Evolutionary conservation across 371 early-diverging fungal genomes (phyloP).

Genomic region (Mortierella sp.): DNA sequence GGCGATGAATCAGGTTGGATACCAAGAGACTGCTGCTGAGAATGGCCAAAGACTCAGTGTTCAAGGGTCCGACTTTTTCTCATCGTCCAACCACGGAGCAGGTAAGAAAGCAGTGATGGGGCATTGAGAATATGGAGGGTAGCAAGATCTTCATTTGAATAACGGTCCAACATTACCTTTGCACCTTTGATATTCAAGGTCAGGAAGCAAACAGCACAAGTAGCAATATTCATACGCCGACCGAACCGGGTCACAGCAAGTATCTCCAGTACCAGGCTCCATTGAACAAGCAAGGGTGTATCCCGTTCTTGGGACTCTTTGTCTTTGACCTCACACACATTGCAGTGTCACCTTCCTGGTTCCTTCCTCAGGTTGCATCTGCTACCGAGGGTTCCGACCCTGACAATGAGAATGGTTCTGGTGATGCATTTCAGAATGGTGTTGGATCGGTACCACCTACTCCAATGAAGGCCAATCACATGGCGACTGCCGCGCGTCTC

Average conservation of each 20-base stretch:
- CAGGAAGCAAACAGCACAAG: background rate
- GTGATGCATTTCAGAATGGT: background rate
- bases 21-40: constrained; percentile 20
- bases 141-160: too few relatives aligned
- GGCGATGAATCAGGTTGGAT: constrained; percentile 63
- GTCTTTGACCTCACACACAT: constrained; percentile 53
- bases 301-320: constrained; percentile 51
- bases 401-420: background rate
- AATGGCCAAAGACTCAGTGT: background rate
- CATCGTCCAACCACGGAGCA: background rate
- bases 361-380: constrained; percentile 15
- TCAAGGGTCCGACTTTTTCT: constrained; percentile 5
- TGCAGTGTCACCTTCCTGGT: constrained; percentile 42
- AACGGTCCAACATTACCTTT: too few relatives aligned
- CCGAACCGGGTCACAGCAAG: constrained; percentile 22
- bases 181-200: too few relatives aligned
- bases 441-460: background rate
- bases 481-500: constrained; percentile 18
- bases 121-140: too few relatives aligned
- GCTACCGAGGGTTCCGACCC: background rate
- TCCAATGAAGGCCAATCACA: background rate
- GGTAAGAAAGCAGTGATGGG: background rate
- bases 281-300: constrained; percentile 37
- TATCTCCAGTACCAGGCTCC: constrained; percentile 21
- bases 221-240: background rate